Conservation (phyloP, 192 early-diverging fungal species). For the Spinellus fusiger region DNA sequence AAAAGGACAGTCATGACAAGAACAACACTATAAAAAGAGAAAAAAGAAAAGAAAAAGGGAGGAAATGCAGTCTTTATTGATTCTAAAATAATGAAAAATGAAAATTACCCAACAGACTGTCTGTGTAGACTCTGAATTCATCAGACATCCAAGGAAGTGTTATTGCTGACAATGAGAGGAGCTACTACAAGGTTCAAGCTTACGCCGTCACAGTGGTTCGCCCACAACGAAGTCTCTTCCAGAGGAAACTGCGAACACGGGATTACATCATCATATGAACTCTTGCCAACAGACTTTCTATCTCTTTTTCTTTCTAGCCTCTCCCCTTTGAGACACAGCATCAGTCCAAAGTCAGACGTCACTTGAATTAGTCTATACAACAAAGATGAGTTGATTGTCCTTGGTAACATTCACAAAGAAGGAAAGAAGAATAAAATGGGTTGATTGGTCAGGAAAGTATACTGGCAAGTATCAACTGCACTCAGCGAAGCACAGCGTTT, state of each 20-base stretch:
- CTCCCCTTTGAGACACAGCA: too few species aligned
- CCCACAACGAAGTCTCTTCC: conserved; percentile 27
- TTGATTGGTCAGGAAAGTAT: conserved; percentile 31
- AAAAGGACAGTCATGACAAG: neutral
- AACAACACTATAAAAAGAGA: neutral
- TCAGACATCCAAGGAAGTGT: conserved; percentile 42
- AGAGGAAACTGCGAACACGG: conserved; percentile 38
- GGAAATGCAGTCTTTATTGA: conserved; percentile 5
- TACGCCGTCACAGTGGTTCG: neutral
- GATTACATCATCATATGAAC: conserved; percentile 31
- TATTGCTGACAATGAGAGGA: conserved; percentile 24
- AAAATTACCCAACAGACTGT: neutral
- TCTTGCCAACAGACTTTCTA: neutral
- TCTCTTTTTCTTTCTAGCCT: neutral
- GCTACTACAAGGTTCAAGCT: conserved; percentile 1
- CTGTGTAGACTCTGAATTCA: conserved; percentile 7
- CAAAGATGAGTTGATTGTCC: too few species aligned
- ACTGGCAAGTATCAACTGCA: conserved; percentile 39
- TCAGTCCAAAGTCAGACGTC: too few species aligned
- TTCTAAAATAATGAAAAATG: neutral
- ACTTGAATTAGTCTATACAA: too few species aligned
- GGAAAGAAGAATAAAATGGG: neutral
- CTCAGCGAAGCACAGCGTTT: conserved; percentile 38
- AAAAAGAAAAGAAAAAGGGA: neutral
- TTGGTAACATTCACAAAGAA: neutral